phyloP scores from a whole-genome alignment of 2,329 filamentous ascomycete species.

The Nemania bipapillata region DNA sequence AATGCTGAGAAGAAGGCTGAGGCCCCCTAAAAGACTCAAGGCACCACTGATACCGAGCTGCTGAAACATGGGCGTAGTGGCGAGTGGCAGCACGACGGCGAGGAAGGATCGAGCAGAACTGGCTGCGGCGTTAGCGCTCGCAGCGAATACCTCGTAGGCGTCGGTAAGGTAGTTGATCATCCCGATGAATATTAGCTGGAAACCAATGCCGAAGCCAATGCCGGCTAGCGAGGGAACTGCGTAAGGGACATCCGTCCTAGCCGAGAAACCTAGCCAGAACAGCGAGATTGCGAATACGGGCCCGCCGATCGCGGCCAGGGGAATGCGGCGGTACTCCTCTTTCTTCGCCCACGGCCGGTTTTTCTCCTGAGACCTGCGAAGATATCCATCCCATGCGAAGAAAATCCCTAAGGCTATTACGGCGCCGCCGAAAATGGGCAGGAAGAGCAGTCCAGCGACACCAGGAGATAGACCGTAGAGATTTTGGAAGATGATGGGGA shows the following conservation, averaged over 20 bases:
- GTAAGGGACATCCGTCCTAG: constrained; percentile 61
- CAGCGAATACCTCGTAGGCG: constrained; percentile 73
- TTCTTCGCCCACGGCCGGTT: constrained; percentile 67
- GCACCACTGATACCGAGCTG: constrained; percentile 61
- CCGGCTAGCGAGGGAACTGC: constrained; percentile 69
- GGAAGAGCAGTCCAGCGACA: constrained; percentile 72
- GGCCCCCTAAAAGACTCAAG: constrained; percentile 63
- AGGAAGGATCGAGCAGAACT: constrained; percentile 62
- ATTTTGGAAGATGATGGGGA: constrained; percentile 73
- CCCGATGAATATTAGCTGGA: constrained; percentile 71
- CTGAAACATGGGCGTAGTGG: constrained; percentile 62
- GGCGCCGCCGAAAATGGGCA: constrained; percentile 74
- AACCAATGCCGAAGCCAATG: constrained; percentile 70
- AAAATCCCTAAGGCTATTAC: constrained; percentile 69
- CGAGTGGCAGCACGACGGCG: constrained; percentile 67
- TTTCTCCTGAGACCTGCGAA: constrained; percentile 62
- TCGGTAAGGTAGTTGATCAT: constrained; percentile 64
- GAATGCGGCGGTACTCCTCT: constrained; percentile 76
- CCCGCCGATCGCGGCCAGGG: constrained; percentile 76
- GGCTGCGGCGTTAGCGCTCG: constrained; percentile 64
- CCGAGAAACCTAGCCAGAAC: constrained; percentile 72
- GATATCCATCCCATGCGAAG: constrained; percentile 71
- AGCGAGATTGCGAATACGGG: constrained; percentile 68
- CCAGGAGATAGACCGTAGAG: constrained; percentile 73
- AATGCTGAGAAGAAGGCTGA: constrained; percentile 62